Conservation (phyloP, 2,329 filamentous ascomycete genomes). For the Claviceps maximensis region DNA sequence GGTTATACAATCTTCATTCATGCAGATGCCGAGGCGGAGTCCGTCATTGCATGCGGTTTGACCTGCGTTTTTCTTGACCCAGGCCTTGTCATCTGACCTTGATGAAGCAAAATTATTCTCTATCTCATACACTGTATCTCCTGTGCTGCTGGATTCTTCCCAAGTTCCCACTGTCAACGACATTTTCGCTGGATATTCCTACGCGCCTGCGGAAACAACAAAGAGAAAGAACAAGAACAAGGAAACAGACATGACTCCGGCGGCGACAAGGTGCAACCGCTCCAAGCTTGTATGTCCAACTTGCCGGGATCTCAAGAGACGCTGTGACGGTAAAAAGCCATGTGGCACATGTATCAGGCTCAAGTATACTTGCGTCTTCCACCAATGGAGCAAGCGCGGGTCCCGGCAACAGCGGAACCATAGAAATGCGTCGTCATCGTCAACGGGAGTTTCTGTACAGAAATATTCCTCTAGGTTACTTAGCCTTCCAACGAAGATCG, state of each 20-base stretch:
- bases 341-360: constrained; percentile 40
- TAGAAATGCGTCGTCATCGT: background rate
- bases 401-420: background rate
- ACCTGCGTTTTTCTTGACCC: background rate
- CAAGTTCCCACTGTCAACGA: background rate
- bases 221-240: no score
- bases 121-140: background rate
- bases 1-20: background rate
- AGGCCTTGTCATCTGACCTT: background rate
- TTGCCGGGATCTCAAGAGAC: constrained; percentile 41
- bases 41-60: background rate
- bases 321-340: constrained; percentile 39
- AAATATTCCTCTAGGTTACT: background rate
- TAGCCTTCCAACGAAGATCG: background rate
- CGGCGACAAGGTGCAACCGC: constrained; percentile 17
- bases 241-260: background rate
- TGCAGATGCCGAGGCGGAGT: background rate
- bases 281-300: constrained; percentile 34
- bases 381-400: constrained; percentile 6
- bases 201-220: background rate
- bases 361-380: constrained; percentile 39
- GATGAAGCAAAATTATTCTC: background rate
- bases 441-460: no score
- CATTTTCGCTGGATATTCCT: background rate
- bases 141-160: background rate